Evolutionary conservation across 2,329 filamentous ascomycete species (phyloP).

Genomic region (Sporothrix dimorphospora): DNA sequence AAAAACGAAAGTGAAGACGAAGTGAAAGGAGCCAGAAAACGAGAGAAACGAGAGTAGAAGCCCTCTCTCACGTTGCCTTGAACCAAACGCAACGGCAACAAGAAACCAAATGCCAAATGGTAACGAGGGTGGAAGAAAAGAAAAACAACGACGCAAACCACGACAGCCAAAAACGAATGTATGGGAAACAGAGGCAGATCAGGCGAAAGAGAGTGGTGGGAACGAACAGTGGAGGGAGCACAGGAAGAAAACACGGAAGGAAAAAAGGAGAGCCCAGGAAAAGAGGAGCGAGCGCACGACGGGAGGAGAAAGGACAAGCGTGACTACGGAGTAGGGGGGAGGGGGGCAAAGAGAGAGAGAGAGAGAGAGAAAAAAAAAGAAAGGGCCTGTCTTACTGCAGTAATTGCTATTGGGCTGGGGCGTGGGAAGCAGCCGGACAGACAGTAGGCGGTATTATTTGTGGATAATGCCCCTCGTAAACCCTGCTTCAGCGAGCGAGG

Average conservation of each 20-base stretch:
- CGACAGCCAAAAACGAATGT: slow-evolving; percentile 12
- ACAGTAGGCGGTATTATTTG: slow-evolving; percentile 16
- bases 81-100: slow-evolving; percentile 15
- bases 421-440: slow-evolving; percentile 17
- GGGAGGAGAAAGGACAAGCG: neutral
- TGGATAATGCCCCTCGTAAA: slow-evolving; percentile 14
- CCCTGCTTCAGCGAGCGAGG: neutral
- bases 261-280: slow-evolving; percentile 14
- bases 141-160: neutral
- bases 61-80: slow-evolving; percentile 12
- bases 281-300: slow-evolving; percentile 1
- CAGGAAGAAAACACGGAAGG: slow-evolving; percentile 6
- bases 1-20: slow-evolving; percentile 17
- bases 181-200: slow-evolving; percentile 19
- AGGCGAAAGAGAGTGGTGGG: slow-evolving; percentile 23
- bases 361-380: slow-evolving; percentile 7
- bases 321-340: neutral
- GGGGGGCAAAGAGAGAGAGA: neutral
- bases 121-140: slow-evolving; percentile 1
- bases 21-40: slow-evolving; percentile 6
- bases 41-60: slow-evolving; percentile 1
- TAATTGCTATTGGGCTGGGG: slow-evolving; percentile 21
- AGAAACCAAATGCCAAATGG: neutral
- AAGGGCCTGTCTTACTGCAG: slow-evolving; percentile 24
- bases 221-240: slow-evolving; percentile 13